Evolutionary conservation across 495 filamentous ascomycete genomes (phyloP).

Genomic region (Aspergillus egyptiacus): DNA sequence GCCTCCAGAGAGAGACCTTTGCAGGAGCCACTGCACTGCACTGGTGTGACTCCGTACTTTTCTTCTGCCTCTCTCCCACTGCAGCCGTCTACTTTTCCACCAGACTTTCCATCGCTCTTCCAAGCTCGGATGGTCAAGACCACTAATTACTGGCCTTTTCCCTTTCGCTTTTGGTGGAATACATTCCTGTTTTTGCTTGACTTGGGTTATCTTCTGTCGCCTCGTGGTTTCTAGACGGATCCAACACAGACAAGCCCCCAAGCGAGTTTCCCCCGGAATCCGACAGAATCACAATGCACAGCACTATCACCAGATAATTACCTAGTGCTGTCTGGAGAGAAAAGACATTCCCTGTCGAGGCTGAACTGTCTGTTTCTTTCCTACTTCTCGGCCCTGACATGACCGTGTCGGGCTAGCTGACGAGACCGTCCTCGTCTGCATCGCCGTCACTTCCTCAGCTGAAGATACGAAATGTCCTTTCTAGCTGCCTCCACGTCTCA

Average conservation of each 20-base stretch:
- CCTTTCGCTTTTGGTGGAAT: not conserved
- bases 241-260: slow-evolving; percentile 1
- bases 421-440: slow-evolving; percentile 20
- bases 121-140: not conserved
- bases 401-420: slow-evolving; percentile 18
- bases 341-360: not conserved
- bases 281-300: slow-evolving; percentile 11
- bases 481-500: slow-evolving; percentile 10
- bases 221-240: slow-evolving; percentile 3
- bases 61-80: slow-evolving; percentile 8
- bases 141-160: slow-evolving; percentile 8
- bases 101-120: slow-evolving; percentile 4
- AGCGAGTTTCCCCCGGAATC: slow-evolving; percentile 12
- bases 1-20: too few relatives aligned
- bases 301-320: slow-evolving; percentile 8
- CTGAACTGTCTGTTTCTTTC: slow-evolving; percentile 8
- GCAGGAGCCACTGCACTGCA: too few relatives aligned
- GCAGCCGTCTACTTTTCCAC: slow-evolving; percentile 11
- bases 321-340: not conserved
- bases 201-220: not conserved
- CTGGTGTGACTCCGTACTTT: slow-evolving; percentile 15
- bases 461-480: slow-evolving; percentile 15
- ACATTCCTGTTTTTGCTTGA: not conserved
- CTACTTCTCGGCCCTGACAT: slow-evolving; percentile 21
- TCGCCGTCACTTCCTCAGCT: slow-evolving; percentile 14